Evolutionary conservation across 371 early-diverging fungal genomes (phyloP), one percentile per base, ranked within the genome.

Genomic region (Rhizopus sp.): DNA sequence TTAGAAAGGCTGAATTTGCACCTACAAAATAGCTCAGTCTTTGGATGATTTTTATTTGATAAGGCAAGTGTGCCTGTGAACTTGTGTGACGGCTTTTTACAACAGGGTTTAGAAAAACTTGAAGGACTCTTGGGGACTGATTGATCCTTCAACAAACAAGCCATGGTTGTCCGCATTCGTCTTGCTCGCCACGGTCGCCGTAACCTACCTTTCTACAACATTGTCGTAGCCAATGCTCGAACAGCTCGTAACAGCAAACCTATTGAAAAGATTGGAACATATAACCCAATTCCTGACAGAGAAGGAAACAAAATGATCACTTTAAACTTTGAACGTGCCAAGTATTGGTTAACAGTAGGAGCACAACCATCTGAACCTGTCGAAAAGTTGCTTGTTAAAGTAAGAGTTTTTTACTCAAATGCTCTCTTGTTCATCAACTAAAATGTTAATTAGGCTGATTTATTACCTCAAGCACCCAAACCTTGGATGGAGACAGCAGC

Each of bases 331-430:
- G 93, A 90, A 51, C 87, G 97, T 47, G 89, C 91, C 63, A 95
- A 96, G 72, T 94, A 97, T 75, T 98, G 99, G 99, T 77, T 98
- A 54, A 88, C 90, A 10, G 93, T 90, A 10, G 98, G 98, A 32
- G 99, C 97, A 10, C 94, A 96, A 77, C 96, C 97, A 7, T 80
- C 90, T 12, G 92, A 92, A 33, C 78, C 89, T 10, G 98, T 95
- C 8, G 87, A 88, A 23, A 90, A 91, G 64, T 69, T 98, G 59
- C 75, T 98, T 17, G 88, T 91, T 59, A 95, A 93, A 84, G 97
- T 95, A 63, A 68, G 70, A 10, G 23, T 57, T 12, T 10, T 10
- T 4, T 3, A 38, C n/a, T 45, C 38, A 2, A n/a, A 16, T 30
- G 7, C 17, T 40, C 9, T 31, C 33, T 32, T 48, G 13, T 10